Percentiles rank a stretch among this genome's conserved stretches.
These are phyloP conservation scores for Pyracantha coccinea DNA, from an alignment of 331 rosid genomes.

Conservation along the genomic window DNA sequence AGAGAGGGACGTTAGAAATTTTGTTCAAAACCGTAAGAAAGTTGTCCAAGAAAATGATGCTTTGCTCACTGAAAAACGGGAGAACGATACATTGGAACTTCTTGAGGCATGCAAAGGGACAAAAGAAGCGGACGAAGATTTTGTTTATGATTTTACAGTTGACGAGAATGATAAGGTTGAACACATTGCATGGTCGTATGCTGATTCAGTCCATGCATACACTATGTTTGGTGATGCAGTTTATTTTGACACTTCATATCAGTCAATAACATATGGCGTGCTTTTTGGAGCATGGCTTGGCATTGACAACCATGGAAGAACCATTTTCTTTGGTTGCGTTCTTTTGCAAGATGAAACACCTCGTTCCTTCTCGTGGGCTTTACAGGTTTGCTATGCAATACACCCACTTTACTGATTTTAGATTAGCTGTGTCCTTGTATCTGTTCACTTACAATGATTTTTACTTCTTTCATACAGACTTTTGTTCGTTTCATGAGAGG, in stretches of 20 bases:
- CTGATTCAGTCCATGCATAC: conserved; percentile 58
- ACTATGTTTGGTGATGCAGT: conserved; percentile 77
- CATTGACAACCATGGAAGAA: conserved; percentile 75
- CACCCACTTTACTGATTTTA: conserved; percentile 27
- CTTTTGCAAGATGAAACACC: conserved; percentile 84
- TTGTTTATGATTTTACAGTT: conserved; percentile 69
- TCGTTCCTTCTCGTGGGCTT: conserved; percentile 82
- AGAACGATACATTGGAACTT: conserved; percentile 72
- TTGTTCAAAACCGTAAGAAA: conserved; percentile 83
- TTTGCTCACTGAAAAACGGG: conserved; percentile 75
- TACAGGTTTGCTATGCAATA: conserved; percentile 63
- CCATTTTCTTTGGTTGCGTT: conserved; percentile 72
- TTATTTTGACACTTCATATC: conserved; percentile 64
- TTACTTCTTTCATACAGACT: conserved; percentile 43
- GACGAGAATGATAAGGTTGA: conserved; percentile 76
- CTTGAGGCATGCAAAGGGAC: conserved; percentile 81
- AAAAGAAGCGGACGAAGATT: conserved; percentile 59
- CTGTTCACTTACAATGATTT: conserved; percentile 14
- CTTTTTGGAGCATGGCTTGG: conserved; percentile 95
- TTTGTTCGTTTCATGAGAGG: conserved; percentile 84
- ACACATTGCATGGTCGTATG: conserved; percentile 78
- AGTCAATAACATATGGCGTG: conserved; percentile 78
- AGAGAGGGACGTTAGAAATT: conserved; percentile 94
- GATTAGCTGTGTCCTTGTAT: conserved; percentile 19
- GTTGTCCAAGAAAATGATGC: conserved; percentile 80